phyloP scores from a whole-genome alignment of 2,329 filamentous ascomycete genomes.

The Huntiella abstrusa region DNA sequence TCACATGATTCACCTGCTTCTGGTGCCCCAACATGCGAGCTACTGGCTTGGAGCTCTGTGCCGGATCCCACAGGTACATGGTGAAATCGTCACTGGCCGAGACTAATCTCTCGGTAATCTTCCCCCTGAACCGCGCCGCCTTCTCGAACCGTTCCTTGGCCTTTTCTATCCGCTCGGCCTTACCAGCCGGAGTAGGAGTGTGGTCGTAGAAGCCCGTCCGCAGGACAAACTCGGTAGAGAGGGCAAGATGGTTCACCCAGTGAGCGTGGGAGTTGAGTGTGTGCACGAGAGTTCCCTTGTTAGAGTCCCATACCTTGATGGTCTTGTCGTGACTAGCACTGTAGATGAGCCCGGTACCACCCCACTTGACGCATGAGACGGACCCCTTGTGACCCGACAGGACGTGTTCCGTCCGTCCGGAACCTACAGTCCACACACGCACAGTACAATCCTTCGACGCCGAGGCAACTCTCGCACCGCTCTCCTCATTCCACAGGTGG shows the following conservation, averaged over 20 bases:
- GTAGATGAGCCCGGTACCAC: constrained; percentile 71
- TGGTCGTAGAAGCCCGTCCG: constrained; percentile 80
- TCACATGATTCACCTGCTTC: constrained; percentile 91
- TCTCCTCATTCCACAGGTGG: constrained; percentile 57
- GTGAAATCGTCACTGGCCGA: constrained; percentile 92
- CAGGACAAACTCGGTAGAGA: constrained; percentile 81
- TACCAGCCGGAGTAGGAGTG: constrained; percentile 27
- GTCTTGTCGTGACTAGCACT: constrained; percentile 81
- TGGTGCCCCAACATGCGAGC: constrained; percentile 85
- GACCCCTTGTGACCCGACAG: constrained; percentile 76
- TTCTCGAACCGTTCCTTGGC: constrained; percentile 73
- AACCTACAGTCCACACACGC: constrained; percentile 68
- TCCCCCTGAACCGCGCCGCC: constrained; percentile 57
- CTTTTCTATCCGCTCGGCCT: constrained; percentile 48
- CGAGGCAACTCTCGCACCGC: constrained; percentile 55
- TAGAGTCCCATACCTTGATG: constrained; percentile 74
- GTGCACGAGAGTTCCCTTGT: constrained; percentile 60
- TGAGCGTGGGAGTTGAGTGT: constrained; percentile 71
- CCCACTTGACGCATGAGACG: constrained; percentile 86
- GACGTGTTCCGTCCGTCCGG: constrained; percentile 60
- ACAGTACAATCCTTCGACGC: constrained; percentile 81
- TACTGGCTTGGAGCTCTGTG: constrained; percentile 59
- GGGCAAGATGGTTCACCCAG: constrained; percentile 86
- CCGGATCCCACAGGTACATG: constrained; percentile 87
- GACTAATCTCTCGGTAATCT: constrained; percentile 65